Percentiles rank a stretch among this genome's conserved stretches.
Evolutionary conservation across 352 stramenopile genomes (phyloP).

Genomic region (Phytophthora pluvialis): DNA sequence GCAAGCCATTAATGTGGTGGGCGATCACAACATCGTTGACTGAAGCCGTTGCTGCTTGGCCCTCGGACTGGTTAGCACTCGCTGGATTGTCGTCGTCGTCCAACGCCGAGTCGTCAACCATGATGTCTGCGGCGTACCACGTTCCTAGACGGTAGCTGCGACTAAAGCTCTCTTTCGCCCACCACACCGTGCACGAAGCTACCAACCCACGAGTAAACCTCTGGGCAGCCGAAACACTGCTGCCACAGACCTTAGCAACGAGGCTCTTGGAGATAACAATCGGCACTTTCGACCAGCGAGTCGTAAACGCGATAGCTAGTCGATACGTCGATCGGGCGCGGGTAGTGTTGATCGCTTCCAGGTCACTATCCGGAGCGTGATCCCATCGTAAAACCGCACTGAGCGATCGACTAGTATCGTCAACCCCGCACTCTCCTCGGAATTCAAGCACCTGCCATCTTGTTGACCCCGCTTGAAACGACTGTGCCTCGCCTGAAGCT

Average conservation of each 20-base stretch:
- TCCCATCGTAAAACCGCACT: slow-evolving; percentile 66
- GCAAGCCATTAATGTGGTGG: slow-evolving; percentile 47
- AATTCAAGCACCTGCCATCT: slow-evolving; percentile 52
- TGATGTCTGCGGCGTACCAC: slow-evolving; percentile 73
- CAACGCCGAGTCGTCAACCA: slow-evolving; percentile 10
- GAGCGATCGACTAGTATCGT: slow-evolving; percentile 59
- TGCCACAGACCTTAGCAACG: slow-evolving; percentile 64
- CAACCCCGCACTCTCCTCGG: slow-evolving; percentile 32
- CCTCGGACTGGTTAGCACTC: slow-evolving; percentile 9
- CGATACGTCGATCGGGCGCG: slow-evolving; percentile 67
- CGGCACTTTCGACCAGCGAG: slow-evolving; percentile 51
- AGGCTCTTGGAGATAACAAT: slow-evolving; percentile 77
- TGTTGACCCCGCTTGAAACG: slow-evolving; percentile 15
- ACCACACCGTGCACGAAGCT: slow-evolving; percentile 65
- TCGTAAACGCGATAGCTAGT: slow-evolving; percentile 61
- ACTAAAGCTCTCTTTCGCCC: slow-evolving; percentile 82
- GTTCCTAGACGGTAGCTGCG: slow-evolving; percentile 74
- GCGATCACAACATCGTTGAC: slow-evolving; percentile 25
- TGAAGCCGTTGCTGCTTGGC: background rate
- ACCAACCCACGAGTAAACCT: slow-evolving; percentile 59
- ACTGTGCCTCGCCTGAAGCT: slow-evolving; percentile 12
- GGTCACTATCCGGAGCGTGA: slow-evolving; percentile 21
- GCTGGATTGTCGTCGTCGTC: slow-evolving; percentile 10
- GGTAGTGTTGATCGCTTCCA: slow-evolving; percentile 45
- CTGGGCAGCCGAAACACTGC: slow-evolving; percentile 48